Evolutionary conservation across 441 rosid genomes (phyloP).

Genomic region (Codiaeum variegatum): DNA sequence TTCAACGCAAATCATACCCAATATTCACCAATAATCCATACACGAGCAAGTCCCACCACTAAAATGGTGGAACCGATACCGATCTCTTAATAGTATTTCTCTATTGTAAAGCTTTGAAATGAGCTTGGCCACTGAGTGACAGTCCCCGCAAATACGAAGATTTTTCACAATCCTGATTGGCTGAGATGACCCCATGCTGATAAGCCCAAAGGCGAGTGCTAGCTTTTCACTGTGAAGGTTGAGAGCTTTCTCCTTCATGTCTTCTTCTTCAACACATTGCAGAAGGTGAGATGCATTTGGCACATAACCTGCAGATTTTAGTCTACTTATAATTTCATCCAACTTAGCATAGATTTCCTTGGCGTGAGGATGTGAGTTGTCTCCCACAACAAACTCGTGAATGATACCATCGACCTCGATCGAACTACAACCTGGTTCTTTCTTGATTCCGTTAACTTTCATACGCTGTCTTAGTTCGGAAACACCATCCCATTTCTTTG

Average conservation of each 20-base stretch:
- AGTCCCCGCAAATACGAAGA: slow-evolving; percentile 68
- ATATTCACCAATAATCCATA: slow-evolving; percentile 63
- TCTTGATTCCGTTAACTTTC: slow-evolving; percentile 58
- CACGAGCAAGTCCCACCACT: slow-evolving; percentile 65
- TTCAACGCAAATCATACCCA: background rate
- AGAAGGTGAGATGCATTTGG: slow-evolving; percentile 54
- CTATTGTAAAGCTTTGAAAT: slow-evolving; percentile 52
- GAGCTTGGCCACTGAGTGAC: slow-evolving; percentile 63
- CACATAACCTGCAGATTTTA: slow-evolving; percentile 51
- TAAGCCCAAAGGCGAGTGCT: slow-evolving; percentile 70
- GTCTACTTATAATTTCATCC: slow-evolving; percentile 41
- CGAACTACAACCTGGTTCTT: slow-evolving; percentile 68
- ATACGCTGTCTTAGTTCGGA: slow-evolving; percentile 56
- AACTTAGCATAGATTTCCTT: slow-evolving; percentile 49
- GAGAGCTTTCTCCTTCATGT: slow-evolving; percentile 57
- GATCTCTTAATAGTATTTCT: slow-evolving; percentile 58
- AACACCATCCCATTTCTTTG: slow-evolving; percentile 53
- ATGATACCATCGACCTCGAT: slow-evolving; percentile 60
- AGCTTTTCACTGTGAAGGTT: slow-evolving; percentile 69
- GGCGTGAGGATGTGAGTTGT: slow-evolving; percentile 45
- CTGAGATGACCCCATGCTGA: slow-evolving; percentile 38
- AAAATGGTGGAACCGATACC: slow-evolving; percentile 71
- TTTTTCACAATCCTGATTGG: slow-evolving; percentile 63
- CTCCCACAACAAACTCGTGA: slow-evolving; percentile 65
- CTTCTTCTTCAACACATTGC: slow-evolving; percentile 64